phyloP scores from a whole-genome alignment of 2,329 filamentous ascomycete genomes.

The Fusarium sulawesiense region DNA sequence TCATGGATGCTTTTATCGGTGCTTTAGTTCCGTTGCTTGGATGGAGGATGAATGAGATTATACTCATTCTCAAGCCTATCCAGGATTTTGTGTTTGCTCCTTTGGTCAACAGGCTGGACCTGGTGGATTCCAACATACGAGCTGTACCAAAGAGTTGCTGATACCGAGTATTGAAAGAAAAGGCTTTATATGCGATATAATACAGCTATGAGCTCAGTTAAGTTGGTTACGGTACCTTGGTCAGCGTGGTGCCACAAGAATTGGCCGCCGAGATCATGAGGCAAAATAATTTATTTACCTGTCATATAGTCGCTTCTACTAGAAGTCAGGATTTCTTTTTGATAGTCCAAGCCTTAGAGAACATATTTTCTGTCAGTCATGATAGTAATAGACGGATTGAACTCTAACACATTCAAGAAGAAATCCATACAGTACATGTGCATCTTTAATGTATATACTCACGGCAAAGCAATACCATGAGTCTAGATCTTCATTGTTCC shows the following conservation, averaged over 20 bases:
- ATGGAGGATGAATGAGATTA: conserved; percentile 48
- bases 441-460: background rate
- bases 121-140: conserved; percentile 32
- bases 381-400: background rate
- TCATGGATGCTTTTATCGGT: conserved; percentile 52
- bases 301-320: background rate
- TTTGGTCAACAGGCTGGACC: conserved; percentile 39
- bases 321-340: background rate
- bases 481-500: background rate
- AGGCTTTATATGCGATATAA: background rate
- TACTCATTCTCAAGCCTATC: conserved; percentile 45
- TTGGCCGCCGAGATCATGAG: background rate
- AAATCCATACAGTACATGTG: background rate
- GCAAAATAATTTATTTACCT: background rate
- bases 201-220: background rate
- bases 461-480: background rate
- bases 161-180: background rate
- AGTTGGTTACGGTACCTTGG: background rate
- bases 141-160: conserved; percentile 34
- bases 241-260: background rate
- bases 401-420: background rate
- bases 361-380: background rate
- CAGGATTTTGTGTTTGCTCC: conserved; percentile 48
- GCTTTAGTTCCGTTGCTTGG: conserved; percentile 50
- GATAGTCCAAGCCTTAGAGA: background rate